phyloP scores from a whole-genome alignment of 345 rosid genomes.

The Hibiscus trionum region DNA sequence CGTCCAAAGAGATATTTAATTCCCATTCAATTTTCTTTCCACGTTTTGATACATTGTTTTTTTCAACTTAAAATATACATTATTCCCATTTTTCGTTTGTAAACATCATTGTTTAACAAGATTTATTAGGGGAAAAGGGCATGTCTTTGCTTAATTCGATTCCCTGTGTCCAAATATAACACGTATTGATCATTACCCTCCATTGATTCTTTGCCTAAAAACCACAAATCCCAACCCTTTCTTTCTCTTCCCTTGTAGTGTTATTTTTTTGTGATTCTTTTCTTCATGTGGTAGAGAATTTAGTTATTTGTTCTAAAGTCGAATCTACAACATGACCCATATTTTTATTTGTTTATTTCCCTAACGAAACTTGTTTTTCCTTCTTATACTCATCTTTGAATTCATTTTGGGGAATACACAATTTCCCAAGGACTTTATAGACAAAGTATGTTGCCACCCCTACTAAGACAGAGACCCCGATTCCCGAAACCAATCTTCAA shows the following conservation, averaged over 20 bases:
- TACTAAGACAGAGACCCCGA: not conserved
- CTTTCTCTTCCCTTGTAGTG: not conserved
- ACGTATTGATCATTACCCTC: not conserved
- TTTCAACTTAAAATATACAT: too few relatives aligned
- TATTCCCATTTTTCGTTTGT: too few relatives aligned
- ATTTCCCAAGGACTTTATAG: not conserved
- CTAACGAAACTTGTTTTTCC: slow-evolving; percentile 3
- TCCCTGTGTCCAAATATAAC: not conserved
- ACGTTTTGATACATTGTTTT: too few relatives aligned
- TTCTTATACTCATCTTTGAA: slow-evolving; percentile 1
- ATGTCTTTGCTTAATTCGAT: not conserved
- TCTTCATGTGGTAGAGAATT: slow-evolving; percentile 13
- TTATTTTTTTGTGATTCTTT: slow-evolving; percentile 15
- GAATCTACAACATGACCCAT: slow-evolving; percentile 17
- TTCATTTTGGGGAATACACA: not conserved
- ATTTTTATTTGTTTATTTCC: not conserved
- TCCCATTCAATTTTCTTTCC: too few relatives aligned
- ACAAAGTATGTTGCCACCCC: slow-evolving; percentile 3
- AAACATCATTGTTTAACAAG: too few relatives aligned
- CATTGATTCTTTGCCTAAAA: slow-evolving; percentile 6
- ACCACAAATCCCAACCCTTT: not conserved
- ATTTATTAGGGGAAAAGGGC: not conserved
- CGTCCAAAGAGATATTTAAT: too few relatives aligned
- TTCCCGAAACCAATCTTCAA: not conserved
- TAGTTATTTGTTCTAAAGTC: not conserved